Evolutionary conservation across 495 filamentous ascomycete genomes (phyloP).

Genomic region (Amphirosellinia nigrospora): DNA sequence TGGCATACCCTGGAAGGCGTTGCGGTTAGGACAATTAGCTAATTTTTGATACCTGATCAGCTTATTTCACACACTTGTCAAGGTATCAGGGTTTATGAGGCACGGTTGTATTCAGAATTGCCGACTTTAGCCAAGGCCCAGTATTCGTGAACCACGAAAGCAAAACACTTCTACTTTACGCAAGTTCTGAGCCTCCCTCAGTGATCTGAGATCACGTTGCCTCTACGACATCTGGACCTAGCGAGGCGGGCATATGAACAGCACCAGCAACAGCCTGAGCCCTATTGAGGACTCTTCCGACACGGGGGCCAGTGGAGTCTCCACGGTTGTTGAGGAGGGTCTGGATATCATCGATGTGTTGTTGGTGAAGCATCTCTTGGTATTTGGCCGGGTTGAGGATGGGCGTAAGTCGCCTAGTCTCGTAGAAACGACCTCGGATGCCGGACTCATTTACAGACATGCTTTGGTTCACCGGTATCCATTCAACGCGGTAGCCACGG

Average conservation of each 20-base stretch:
- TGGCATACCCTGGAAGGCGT: background rate
- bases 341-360: conserved; percentile 41
- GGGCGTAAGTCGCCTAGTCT: conserved; percentile 43
- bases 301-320: conserved; percentile 30
- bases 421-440: conserved; percentile 53
- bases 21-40: background rate
- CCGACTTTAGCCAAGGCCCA: background rate
- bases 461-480: conserved; percentile 35
- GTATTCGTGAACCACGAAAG: background rate
- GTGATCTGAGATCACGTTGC: background rate
- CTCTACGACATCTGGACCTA: conserved; percentile 9
- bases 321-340: conserved; percentile 48
- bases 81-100: background rate
- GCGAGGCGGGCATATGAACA: conserved; percentile 14
- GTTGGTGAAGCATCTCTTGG: conserved; percentile 32
- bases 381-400: conserved; percentile 39
- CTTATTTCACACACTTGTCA: background rate
- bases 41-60: background rate
- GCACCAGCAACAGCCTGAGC: conserved; percentile 28
- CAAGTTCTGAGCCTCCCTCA: background rate
- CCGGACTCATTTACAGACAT: conserved; percentile 34
- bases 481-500: conserved; percentile 37
- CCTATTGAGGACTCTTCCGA: conserved; percentile 31
- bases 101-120: background rate
- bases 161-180: background rate